These are phyloP conservation scores for Lepraria neglecta DNA, from an alignment of 495 filamentous ascomycete genomes.

Conservation along the genomic window DNA sequence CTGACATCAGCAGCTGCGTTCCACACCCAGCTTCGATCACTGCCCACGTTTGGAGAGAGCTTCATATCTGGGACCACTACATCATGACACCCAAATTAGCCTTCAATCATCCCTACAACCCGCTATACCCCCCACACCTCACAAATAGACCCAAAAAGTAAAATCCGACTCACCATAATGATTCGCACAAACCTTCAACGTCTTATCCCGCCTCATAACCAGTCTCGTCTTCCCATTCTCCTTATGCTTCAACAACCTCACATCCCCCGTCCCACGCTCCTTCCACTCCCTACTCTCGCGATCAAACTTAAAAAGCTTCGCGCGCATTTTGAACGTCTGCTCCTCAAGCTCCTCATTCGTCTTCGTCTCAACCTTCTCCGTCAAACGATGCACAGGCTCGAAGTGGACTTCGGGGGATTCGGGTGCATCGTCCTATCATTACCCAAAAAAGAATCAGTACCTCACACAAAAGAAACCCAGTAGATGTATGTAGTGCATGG, in stretches of 20 bases:
- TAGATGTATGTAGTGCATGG: background rate
- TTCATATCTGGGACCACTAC: slow-evolving; percentile 99
- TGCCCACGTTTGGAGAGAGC: slow-evolving; percentile 93
- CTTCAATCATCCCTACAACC: too few relatives aligned
- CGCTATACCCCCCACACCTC: too few relatives aligned
- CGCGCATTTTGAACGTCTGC: slow-evolving; percentile 97
- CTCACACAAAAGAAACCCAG: background rate
- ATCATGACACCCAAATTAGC: background rate
- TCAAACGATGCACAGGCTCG: slow-evolving; percentile 89
- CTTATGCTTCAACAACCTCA: slow-evolving; percentile 93
- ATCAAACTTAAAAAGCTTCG: slow-evolving; percentile 98
- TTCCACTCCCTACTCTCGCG: slow-evolving; percentile 91
- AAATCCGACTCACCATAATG: slow-evolving; percentile 76
- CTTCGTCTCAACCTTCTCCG: slow-evolving; percentile 92
- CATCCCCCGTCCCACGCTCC: slow-evolving; percentile 96
- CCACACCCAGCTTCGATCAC: slow-evolving; percentile 99
- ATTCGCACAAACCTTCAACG: slow-evolving; percentile 99
- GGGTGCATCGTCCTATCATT: slow-evolving; percentile 57
- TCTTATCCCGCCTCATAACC: slow-evolving; percentile 99
- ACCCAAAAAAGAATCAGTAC: background rate
- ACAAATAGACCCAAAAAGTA: background rate
- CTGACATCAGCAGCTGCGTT: slow-evolving; percentile 96
- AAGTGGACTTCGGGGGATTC: slow-evolving; percentile 93
- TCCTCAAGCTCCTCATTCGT: slow-evolving; percentile 98
- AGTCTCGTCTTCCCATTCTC: slow-evolving; percentile 96